A percentile compares a stretch with the other conserved stretches of the same genome.
phyloP scores from a whole-genome alignment of 805 yeast species.

The Candida tallmaniae region DNA sequence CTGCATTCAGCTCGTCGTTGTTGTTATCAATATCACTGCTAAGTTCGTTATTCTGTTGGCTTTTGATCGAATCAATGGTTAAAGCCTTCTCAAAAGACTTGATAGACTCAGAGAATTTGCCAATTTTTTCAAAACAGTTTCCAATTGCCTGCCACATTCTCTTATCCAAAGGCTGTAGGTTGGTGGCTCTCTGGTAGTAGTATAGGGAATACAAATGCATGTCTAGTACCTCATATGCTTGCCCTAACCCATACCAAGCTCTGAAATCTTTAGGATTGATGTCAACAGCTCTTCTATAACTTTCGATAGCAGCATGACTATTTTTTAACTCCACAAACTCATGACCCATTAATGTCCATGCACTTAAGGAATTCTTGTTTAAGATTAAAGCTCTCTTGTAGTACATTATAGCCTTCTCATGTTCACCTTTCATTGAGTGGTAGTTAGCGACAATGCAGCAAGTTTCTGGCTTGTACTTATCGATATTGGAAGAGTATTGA shows the following conservation, averaged over 20 bases:
- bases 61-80: conserved; percentile 40
- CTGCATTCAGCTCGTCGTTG: conserved; percentile 1
- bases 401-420: conserved; percentile 90
- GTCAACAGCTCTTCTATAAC: conserved; percentile 90
- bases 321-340: conserved; percentile 95
- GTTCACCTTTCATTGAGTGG: conserved; percentile 87
- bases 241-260: conserved; percentile 99
- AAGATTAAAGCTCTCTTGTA: conserved; percentile 84
- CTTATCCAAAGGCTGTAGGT: conserved; percentile 81
- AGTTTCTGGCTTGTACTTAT: conserved; percentile 87
- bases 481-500: conserved; percentile 76
- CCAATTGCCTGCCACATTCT: conserved; percentile 97
- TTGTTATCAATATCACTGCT: conserved; percentile 1
- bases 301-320: conserved; percentile 95
- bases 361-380: conserved; percentile 75
- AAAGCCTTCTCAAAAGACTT: conserved; percentile 80
- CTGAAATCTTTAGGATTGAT: conserved; percentile 83
- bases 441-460: conserved; percentile 93
- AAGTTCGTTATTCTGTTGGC: neutral
- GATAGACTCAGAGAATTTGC: conserved; percentile 66
- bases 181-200: conserved; percentile 87
- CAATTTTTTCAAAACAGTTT: conserved; percentile 77
- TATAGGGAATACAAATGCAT: conserved; percentile 91
- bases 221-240: conserved; percentile 93
- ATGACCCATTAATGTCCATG: conserved; percentile 99